These are phyloP conservation scores for Thermothielavioides terrestris DNA, from an alignment of 495 filamentous ascomycete genomes.

Conservation along the genomic window DNA sequence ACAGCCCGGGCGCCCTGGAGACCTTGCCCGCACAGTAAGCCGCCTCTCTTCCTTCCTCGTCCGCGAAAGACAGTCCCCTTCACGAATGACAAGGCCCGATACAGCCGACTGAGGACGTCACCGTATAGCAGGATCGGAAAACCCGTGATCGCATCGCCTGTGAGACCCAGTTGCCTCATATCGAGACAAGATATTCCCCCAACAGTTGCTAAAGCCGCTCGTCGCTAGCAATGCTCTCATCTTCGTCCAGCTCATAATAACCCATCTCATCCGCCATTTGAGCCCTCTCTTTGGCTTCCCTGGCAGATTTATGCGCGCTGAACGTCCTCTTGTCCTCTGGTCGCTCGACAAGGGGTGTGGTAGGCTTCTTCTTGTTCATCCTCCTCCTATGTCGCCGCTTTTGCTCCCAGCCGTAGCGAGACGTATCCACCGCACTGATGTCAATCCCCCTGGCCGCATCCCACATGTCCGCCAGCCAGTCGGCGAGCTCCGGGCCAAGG, in stretches of 20 bases:
- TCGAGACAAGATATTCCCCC: no score
- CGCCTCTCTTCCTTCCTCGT: no score
- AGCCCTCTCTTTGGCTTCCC: slow-evolving; percentile 24
- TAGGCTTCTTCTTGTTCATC: slow-evolving; percentile 32
- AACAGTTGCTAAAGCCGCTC: slow-evolving; percentile 15
- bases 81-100: no score
- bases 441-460: slow-evolving; percentile 34
- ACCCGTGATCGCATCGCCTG: neutral
- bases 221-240: slow-evolving; percentile 31
- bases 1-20: no score
- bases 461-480: slow-evolving; percentile 33
- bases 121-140: no score
- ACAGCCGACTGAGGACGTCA: no score
- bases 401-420: slow-evolving; percentile 20
- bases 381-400: slow-evolving; percentile 33
- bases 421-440: slow-evolving; percentile 27
- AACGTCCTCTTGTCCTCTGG: slow-evolving; percentile 27
- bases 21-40: no score
- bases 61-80: no score
- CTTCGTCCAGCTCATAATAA: slow-evolving; percentile 21
- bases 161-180: no score
- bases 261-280: slow-evolving; percentile 21
- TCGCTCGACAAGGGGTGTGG: slow-evolving; percentile 21
- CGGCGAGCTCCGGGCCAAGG: slow-evolving; percentile 29
- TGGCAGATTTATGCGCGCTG: slow-evolving; percentile 26